Evolutionary conservation across 768 basidiomycete genomes (phyloP).

Genomic region (Peribolospora kevripleyi): DNA sequence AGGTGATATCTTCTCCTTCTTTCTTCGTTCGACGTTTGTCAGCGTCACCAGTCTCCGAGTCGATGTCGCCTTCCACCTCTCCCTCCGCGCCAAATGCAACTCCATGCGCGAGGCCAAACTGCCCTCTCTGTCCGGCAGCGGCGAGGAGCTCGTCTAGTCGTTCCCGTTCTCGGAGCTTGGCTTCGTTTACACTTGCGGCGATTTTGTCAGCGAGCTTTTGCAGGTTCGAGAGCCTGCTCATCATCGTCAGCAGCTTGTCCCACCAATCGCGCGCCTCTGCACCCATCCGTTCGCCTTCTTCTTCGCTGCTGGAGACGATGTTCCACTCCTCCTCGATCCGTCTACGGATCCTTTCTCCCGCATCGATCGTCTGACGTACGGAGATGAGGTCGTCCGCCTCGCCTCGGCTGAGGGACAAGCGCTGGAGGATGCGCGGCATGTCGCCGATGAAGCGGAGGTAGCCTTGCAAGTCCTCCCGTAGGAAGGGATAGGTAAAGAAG

Average conservation of each 20-base stretch:
- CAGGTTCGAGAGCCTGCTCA: neutral
- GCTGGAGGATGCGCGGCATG: constrained; percentile 48
- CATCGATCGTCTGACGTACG: constrained; percentile 36
- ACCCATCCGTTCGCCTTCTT: too few relatives aligned
- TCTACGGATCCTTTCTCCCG: constrained; percentile 32
- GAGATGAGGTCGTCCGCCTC: constrained; percentile 39
- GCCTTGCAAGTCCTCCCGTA: constrained; percentile 38
- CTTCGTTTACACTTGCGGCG: too few relatives aligned
- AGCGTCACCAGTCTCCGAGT: too few relatives aligned
- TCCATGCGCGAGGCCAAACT: too few relatives aligned
- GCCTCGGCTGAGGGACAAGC: constrained; percentile 44
- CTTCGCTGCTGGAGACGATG: constrained; percentile 12
- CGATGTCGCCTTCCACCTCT: too few relatives aligned
- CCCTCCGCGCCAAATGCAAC: too few relatives aligned
- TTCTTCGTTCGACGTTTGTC: too few relatives aligned
- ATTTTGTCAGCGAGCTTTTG: too few relatives aligned
- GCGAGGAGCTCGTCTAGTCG: too few relatives aligned
- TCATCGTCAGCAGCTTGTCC: neutral
- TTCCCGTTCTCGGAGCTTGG: too few relatives aligned
- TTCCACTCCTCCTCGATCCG: constrained; percentile 32
- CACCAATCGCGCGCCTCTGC: neutral
- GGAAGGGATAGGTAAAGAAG: constrained; percentile 35
- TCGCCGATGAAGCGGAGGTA: constrained; percentile 40
- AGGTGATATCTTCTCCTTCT: too few relatives aligned
- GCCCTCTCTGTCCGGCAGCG: too few relatives aligned